phyloP scores from a whole-genome alignment of 2,329 filamentous ascomycete genomes.

The Hymenoscyphus fructigenus region DNA sequence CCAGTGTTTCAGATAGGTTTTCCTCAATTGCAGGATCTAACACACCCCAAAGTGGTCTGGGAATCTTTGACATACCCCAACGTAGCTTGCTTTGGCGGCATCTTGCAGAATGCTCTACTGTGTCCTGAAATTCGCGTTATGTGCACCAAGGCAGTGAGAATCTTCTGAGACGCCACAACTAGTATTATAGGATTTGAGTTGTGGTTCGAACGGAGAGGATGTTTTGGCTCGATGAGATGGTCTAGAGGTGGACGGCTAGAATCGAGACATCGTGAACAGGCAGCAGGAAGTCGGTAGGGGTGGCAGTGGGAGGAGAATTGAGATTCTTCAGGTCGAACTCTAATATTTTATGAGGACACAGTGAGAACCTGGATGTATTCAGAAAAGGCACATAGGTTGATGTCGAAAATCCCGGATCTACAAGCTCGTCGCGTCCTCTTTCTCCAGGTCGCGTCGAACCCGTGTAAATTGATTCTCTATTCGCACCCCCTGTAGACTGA shows the following conservation, averaged over 20 bases:
- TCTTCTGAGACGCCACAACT: conserved; percentile 35
- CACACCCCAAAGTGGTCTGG: conserved; percentile 74
- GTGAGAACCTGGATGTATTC: background rate
- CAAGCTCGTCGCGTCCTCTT: background rate
- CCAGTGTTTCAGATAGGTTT: conserved; percentile 3
- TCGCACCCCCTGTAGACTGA: conserved; percentile 9
- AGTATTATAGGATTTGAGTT: background rate
- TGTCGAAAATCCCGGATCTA: background rate
- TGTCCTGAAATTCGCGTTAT: conserved; percentile 19
- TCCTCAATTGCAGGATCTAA: conserved; percentile 26
- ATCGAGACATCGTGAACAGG: background rate
- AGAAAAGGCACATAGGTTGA: background rate
- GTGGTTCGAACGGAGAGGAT: background rate
- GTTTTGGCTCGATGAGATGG: background rate
- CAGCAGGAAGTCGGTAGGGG: background rate
- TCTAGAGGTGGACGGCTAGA: background rate
- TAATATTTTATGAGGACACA: background rate
- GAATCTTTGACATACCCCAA: conserved; percentile 80
- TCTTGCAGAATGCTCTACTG: conserved; percentile 26
- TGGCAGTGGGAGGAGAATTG: background rate
- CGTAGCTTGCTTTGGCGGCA: conserved; percentile 63
- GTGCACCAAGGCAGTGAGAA: conserved; percentile 16
- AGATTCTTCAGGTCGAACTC: background rate
- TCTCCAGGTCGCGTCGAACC: conserved; percentile 16
- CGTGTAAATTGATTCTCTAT: conserved; percentile 26